These are phyloP conservation scores for Porogramme epimiltina DNA, from an alignment of 1,284 basidiomycete genomes.

Conservation along the genomic window DNA sequence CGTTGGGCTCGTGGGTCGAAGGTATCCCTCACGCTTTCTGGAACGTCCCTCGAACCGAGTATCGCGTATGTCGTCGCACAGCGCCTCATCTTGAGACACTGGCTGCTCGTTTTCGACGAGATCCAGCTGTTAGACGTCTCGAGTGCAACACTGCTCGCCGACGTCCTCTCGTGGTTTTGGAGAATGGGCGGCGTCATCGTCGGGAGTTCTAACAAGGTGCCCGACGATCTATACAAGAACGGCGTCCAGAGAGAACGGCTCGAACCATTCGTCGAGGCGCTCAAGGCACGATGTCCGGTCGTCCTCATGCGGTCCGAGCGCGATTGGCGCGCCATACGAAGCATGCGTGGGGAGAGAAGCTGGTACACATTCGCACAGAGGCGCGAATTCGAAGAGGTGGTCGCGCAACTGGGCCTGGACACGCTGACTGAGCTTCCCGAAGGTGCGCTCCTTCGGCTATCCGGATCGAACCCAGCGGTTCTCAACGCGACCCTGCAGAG, in stretches of 20 bases:
- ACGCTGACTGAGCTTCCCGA: not conserved
- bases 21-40: constrained; percentile 15
- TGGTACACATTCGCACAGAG: constrained; percentile 37
- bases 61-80: constrained; percentile 49
- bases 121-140: constrained; percentile 74
- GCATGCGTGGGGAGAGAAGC: constrained; percentile 20
- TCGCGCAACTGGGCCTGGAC: constrained; percentile 6
- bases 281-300: constrained; percentile 65
- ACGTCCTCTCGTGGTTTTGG: constrained; percentile 78
- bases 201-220: constrained; percentile 58
- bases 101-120: constrained; percentile 71
- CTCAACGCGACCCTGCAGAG: constrained; percentile 7
- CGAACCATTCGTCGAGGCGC: constrained; percentile 63
- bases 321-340: constrained; percentile 41
- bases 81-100: constrained; percentile 52
- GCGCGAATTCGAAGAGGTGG: constrained; percentile 27
- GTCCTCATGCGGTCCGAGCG: constrained; percentile 51
- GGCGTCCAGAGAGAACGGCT: constrained; percentile 68
- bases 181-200: constrained; percentile 71
- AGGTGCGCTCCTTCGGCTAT: constrained; percentile 3
- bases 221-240: constrained; percentile 70
- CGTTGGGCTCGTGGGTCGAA: constrained; percentile 34
- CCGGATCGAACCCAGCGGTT: not conserved
- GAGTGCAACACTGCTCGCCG: constrained; percentile 64
- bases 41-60: constrained; percentile 28